phyloP scores from a whole-genome alignment of 164 flowering plant genomes.

The Chimonanthus praecox region DNA sequence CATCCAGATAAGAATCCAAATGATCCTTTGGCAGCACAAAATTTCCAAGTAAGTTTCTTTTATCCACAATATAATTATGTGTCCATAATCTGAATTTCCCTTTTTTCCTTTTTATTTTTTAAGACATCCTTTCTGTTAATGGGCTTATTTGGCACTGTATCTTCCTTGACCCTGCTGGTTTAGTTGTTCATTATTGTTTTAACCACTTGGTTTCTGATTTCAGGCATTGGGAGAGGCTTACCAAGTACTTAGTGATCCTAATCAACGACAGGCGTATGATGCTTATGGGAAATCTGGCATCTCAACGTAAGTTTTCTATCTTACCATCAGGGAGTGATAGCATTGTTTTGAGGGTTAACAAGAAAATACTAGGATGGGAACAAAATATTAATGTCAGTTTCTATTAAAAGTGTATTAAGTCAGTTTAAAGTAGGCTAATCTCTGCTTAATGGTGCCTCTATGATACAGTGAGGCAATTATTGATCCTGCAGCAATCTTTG shows the following conservation, averaged over 20 bases:
- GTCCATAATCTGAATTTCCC: neutral
- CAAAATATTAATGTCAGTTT: neutral
- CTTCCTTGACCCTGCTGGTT: neutral
- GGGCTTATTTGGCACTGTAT: neutral
- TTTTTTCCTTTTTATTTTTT: neutral
- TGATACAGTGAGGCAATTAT: conserved; percentile 77
- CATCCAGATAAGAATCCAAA: conserved; percentile 44
- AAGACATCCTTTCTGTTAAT: neutral
- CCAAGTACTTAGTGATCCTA: conserved; percentile 90
- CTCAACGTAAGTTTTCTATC: conserved; percentile 59
- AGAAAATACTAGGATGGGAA: no score
- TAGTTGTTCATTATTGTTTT: neutral
- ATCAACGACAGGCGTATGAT: conserved; percentile 89
- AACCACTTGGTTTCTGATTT: conserved; percentile 3
- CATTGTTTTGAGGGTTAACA: neutral
- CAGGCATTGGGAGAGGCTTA: conserved; percentile 97
- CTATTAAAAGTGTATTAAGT: neutral
- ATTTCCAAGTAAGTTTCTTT: conserved; percentile 28
- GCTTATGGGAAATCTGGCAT: conserved; percentile 87
- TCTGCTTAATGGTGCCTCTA: neutral
- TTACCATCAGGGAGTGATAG: neutral
- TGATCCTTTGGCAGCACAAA: conserved; percentile 37
- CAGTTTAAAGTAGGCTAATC: neutral
- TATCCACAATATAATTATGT: neutral
- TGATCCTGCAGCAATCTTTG: conserved; percentile 97